A percentile compares a stretch with the other conserved stretches of the same genome.
phyloP scores from a whole-genome alignment of 2,329 filamentous ascomycete genomes.

The Aspergillus sclerotialis region DNA sequence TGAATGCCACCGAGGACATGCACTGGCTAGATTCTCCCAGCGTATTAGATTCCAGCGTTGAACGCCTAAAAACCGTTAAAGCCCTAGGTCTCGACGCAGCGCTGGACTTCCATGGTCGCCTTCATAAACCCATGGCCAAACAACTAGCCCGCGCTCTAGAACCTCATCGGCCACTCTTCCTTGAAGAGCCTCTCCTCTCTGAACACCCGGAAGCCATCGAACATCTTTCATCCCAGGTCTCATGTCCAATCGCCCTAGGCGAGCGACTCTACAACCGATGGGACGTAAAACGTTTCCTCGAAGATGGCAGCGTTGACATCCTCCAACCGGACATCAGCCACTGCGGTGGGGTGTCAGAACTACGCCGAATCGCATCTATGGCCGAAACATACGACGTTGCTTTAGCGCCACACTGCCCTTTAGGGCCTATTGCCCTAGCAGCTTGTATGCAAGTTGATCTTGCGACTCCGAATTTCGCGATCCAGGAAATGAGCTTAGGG shows the following conservation, averaged over 20 bases:
- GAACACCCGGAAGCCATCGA: slow-evolving; percentile 64
- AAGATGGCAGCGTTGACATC: slow-evolving; percentile 61
- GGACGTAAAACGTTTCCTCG: slow-evolving; percentile 67
- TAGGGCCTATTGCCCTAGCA: slow-evolving; percentile 66
- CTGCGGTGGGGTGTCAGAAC: slow-evolving; percentile 65
- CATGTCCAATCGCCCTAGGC: slow-evolving; percentile 62
- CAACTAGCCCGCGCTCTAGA: slow-evolving; percentile 63
- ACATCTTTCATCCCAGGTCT: slow-evolving; percentile 50
- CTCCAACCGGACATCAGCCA: slow-evolving; percentile 68
- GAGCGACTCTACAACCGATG: slow-evolving; percentile 66
- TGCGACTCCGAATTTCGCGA: slow-evolving; percentile 58
- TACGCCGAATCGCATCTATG: slow-evolving; percentile 62
- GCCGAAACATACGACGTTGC: slow-evolving; percentile 68
- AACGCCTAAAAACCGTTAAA: slow-evolving; percentile 63
- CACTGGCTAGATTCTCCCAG: slow-evolving; percentile 70
- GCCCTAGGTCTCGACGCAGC: slow-evolving; percentile 64
- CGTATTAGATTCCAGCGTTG: slow-evolving; percentile 55
- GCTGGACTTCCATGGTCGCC: slow-evolving; percentile 69
- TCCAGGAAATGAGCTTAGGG: slow-evolving; percentile 71
- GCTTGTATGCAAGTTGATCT: slow-evolving; percentile 63
- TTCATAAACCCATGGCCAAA: slow-evolving; percentile 76
- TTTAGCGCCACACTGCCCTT: slow-evolving; percentile 65
- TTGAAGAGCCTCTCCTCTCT: slow-evolving; percentile 65
- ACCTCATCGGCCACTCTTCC: slow-evolving; percentile 64
- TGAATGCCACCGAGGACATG: slow-evolving; percentile 72